A percentile compares a stretch with the other conserved stretches of the same genome.
phyloP scores from a whole-genome alignment of 768 basidiomycete species.

The Termitomyces sp. region DNA sequence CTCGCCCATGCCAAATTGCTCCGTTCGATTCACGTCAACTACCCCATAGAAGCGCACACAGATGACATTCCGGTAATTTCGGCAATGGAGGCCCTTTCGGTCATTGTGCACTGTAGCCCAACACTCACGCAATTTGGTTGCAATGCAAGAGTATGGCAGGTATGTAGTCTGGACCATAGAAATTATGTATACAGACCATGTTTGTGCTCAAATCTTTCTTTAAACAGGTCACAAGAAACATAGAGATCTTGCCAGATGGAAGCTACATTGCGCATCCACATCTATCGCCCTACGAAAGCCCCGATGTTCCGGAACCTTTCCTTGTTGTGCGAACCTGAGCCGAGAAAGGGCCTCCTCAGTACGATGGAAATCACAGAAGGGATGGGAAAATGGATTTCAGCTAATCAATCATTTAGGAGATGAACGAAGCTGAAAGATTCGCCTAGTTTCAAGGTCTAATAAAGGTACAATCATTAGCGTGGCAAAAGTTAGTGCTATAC shows the following conservation, averaged over 20 bases:
- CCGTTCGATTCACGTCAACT: constrained; percentile 59
- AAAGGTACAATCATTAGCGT: not conserved
- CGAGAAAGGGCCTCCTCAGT: not conserved
- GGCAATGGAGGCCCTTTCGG: constrained; percentile 33
- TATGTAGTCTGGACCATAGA: constrained; percentile 16
- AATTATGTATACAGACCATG: not conserved
- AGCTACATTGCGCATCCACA: constrained; percentile 30
- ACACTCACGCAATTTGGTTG: constrained; percentile 63
- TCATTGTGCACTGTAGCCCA: constrained; percentile 48
- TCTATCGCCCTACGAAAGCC: constrained; percentile 55
- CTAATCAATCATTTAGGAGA: not conserved
- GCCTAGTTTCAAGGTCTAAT: too few relatives aligned
- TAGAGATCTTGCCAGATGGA: constrained; percentile 35
- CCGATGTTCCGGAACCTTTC: constrained; percentile 71
- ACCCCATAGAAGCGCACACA: constrained; percentile 29
- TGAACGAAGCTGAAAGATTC: not conserved
- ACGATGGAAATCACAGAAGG: not conserved
- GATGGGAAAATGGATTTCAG: not conserved
- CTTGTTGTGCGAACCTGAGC: constrained; percentile 56
- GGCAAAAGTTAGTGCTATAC: not conserved
- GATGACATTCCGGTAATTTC: constrained; percentile 28
- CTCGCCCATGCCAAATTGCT: constrained; percentile 46
- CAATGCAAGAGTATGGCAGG: constrained; percentile 70
- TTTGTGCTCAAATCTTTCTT: not conserved
- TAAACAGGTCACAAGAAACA: constrained; percentile 42